Base-by-base conservation (phyloP, 2,329 filamentous ascomycete species). In the Gliomastix tumulicola region DNA sequence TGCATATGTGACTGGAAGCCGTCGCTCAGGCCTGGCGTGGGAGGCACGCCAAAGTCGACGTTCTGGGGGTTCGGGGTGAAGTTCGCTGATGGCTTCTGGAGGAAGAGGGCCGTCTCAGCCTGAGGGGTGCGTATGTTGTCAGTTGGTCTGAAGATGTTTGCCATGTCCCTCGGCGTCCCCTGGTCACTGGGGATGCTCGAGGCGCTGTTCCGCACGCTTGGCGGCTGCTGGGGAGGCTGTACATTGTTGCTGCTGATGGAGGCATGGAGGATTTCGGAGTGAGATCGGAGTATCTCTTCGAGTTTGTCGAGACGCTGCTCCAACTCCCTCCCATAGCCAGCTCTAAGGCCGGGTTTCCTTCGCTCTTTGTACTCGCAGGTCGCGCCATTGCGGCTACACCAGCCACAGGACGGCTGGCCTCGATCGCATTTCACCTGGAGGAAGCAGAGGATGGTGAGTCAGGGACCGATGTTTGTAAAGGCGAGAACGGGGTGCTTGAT, bases 341-440 rank as follows among this genome's bases (percentile, higher is more conserved):
- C 79, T 36, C 76, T 65, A 11, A 82, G 57, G 0, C 79, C 79
- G 8, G 79, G 79, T 49, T 82, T 81, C 60, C 82, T 82, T 37
- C 79, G 69, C 49, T 82, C 78, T 50, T 79, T 82, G 58, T 83
- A 83, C 52, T 82, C 78, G 60, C 79, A 83, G 15, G 62, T 54
- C 21, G 75, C 74, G 21, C 69, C 69, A 55, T 83, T 82, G 40
- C 76, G 74, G 44, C 62, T 75, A 48, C 79, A 82, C 79, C 79
- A 82, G 34, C 79, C 77, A 49, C 79, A 83, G 6, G 78, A 76
- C 3, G 84, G 84, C 49, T 87, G 82, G 6, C 79, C 80, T 23
- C 85, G 76, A 59, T 89, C 84, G 58, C 82, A 85, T 70, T 84
- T 84, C 20, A 83, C 79, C 77, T 80, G 32, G n/a, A n/a, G 25